Base-by-base conservation (phyloP, 129 eudicot genomes). In the Saussurea involucrata region DNA sequence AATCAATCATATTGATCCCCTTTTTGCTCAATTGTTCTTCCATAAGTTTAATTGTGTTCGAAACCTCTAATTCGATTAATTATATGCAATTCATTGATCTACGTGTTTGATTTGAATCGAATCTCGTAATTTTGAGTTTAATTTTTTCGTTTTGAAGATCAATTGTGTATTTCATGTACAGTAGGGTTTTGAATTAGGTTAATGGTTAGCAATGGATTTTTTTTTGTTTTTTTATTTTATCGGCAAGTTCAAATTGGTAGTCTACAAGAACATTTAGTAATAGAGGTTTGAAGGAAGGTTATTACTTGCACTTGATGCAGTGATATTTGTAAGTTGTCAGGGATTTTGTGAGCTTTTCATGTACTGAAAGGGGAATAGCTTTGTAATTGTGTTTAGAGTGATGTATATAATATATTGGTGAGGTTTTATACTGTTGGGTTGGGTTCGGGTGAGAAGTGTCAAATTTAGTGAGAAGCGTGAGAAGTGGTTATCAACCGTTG, bases 1-100 rank as follows among this genome's bases (percentile, higher is more conserved):
- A 86, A 33, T 42, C 6, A 86, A 33, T 42, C 6, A 11, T n/a
- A 11, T n/a, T 67, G 17, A 28, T 24, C 77, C 67, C 24, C 32
- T 15, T 8, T 18, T 31, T n/a, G n/a, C 29, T 33, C 63, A 24
- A 27, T 36, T 22, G 13, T 46, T 71, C 65, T 66, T 28, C 55
- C 63, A 67, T 5, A 11, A 66, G 66, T 25, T 53, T 42, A 1
- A 9, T 3, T 20, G 24, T 31, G 1, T 40, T 28, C 65, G 22
- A 13, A 64, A 31, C 5, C 37, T 10, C 24, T 17, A 33, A 55
- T 49, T 18, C 58, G 36, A 24, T 31, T 13, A 44, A n/a, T 24
- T 66, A 9, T 9, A 28, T 75, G 32, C n/a, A 28, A 24, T 24
- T 73, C 34, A 7, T 44, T 22, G 29, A 75, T 81, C 11, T n/a